Conservation (phyloP, 768 basidiomycete species). For the Hericium alpestre region DNA sequence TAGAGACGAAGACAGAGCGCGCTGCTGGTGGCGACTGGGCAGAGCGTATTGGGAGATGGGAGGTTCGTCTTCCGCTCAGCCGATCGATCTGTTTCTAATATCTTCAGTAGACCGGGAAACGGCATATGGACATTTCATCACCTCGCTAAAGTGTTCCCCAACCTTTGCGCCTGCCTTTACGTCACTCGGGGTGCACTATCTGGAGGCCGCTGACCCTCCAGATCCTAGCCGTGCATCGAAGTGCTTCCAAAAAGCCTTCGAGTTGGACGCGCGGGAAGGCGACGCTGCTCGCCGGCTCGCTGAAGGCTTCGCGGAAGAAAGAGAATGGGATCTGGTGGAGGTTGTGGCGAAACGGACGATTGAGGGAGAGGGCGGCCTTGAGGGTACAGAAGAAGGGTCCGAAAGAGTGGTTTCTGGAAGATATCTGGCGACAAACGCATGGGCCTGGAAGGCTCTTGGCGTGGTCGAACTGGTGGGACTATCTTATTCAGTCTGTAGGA, state of each 20-base stretch:
- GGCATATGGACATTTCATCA: slow-evolving; percentile 72
- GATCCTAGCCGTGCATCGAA: slow-evolving; percentile 83
- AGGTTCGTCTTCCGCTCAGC: slow-evolving; percentile 32
- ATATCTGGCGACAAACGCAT: slow-evolving; percentile 71
- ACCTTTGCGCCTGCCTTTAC: slow-evolving; percentile 88
- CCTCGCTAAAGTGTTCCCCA: slow-evolving; percentile 62
- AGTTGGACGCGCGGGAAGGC: slow-evolving; percentile 82
- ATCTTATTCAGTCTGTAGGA: neutral
- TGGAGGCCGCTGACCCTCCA: slow-evolving; percentile 54
- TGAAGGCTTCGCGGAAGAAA: slow-evolving; percentile 82
- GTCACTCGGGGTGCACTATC: slow-evolving; percentile 84
- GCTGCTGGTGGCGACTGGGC: slow-evolving; percentile 82
- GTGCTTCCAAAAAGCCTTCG: slow-evolving; percentile 97
- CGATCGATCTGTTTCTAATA: neutral
- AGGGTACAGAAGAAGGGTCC: slow-evolving; percentile 25
- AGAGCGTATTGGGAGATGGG: slow-evolving; percentile 61
- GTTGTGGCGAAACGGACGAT: slow-evolving; percentile 89
- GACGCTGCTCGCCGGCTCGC: slow-evolving; percentile 79
- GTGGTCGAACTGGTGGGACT: slow-evolving; percentile 76
- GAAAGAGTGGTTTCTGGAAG: slow-evolving; percentile 26
- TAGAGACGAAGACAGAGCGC: slow-evolving; percentile 50
- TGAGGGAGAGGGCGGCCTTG: slow-evolving; percentile 80
- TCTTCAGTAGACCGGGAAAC: slow-evolving; percentile 41
- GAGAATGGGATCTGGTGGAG: slow-evolving; percentile 93
- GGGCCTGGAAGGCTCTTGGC: slow-evolving; percentile 98